A percentile compares a stretch with the other conserved stretches of the same genome.
These are phyloP conservation scores for Boletales sp. DNA, from an alignment of 768 basidiomycete species.

Conservation along the genomic window DNA sequence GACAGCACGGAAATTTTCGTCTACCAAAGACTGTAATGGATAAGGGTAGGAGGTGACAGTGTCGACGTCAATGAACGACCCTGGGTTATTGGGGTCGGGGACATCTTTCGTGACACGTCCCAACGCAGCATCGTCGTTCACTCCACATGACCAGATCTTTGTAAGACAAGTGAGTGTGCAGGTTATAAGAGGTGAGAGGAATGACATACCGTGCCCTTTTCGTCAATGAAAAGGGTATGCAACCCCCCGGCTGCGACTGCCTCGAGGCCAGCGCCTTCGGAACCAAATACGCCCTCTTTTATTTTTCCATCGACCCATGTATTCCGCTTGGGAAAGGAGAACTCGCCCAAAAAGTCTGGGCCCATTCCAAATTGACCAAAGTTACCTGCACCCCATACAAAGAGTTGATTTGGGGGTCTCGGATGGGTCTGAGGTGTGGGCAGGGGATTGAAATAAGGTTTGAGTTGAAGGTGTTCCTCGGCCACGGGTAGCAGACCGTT, in stretches of 20 bases:
- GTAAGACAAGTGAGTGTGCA: conserved; percentile 3
- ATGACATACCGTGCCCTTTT: conserved; percentile 77
- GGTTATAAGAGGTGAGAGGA: neutral
- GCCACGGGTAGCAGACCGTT: conserved; percentile 28
- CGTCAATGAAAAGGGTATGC: conserved; percentile 86
- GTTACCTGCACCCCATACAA: conserved; percentile 89
- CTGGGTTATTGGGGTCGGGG: conserved; percentile 56
- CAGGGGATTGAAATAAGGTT: conserved; percentile 64
- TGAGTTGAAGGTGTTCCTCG: conserved; percentile 38
- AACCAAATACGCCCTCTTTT: conserved; percentile 65
- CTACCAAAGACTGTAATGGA: conserved; percentile 63
- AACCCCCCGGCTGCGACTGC: conserved; percentile 79
- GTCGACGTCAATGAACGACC: conserved; percentile 52
- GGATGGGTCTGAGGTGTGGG: conserved; percentile 53
- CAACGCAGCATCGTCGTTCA: conserved; percentile 86
- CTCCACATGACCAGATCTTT: conserved; percentile 82
- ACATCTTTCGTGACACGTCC: conserved; percentile 70
- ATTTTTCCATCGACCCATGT: conserved; percentile 75
- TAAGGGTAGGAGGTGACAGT: conserved; percentile 54
- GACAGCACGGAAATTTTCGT: conserved; percentile 82
- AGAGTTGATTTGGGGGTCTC: conserved; percentile 69
- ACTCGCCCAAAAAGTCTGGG: conserved; percentile 64
- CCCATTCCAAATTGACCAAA: conserved; percentile 97
- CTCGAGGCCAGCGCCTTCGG: conserved; percentile 76
- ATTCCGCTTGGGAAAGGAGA: conserved; percentile 73